Evolutionary conservation across 2,329 filamentous ascomycete genomes (phyloP), one percentile per base, ranked within the genome.

Genomic region (Nothomitra cinnamomea): DNA sequence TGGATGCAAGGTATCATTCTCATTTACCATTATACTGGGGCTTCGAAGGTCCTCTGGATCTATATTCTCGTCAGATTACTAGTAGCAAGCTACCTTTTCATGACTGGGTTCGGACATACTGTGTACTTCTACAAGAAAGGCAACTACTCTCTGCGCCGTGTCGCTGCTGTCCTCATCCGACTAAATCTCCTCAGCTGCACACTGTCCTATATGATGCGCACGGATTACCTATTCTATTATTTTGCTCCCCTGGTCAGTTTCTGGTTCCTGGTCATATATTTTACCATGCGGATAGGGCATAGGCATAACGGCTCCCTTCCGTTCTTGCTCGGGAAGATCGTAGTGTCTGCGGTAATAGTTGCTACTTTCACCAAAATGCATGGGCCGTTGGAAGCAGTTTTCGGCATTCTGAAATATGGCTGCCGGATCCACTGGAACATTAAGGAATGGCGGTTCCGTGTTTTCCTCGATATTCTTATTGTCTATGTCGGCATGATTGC

Each of bases 51-150:
- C 1, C 62, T 77, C 3, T 71, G 71, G 60, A 69, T 78, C 32
- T 78, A 80, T 64, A 70, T 77, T 59, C 64, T 77, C 52, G 66
- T 77, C 12, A 72, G 76, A 15, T 61, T 81, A 2, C 65, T 76
- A 22, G 69, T 79, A 5, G 72, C 77, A 1, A 69, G 72, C 1
- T 83, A 81, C 61, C 69, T 83, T 25, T 82, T 83, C 61, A 69
- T 83, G 57, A 79, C 75, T 15, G 75, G 74, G 6, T 83, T 76
- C 58, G 78, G 78, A 1, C 79, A 83, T 59, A 72, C 79, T 0
- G 64, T 72, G 6, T 81, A 77, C 61, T 76, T 83, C 56, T 63
- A 80, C 7, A 67, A 67, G 51, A 79, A 70, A 52, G 67, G 67
- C 32, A 77, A 83, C 61, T 80, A 73, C 60, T 79, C 78, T 0